Conservation (phyloP, 2,329 filamentous ascomycete genomes). For the Cercospora berteroae region DNA sequence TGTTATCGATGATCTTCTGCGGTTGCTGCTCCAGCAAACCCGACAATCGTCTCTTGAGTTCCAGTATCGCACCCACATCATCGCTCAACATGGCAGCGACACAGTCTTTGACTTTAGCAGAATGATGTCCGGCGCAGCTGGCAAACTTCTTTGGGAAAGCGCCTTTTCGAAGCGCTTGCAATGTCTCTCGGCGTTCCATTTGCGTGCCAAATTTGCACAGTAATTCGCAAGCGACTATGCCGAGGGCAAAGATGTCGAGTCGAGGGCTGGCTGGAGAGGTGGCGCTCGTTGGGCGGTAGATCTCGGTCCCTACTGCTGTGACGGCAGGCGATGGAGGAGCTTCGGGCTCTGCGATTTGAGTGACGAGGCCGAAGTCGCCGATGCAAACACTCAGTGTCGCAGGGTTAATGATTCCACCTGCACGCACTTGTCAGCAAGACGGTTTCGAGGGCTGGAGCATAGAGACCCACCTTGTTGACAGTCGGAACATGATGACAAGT, state of each 20-base stretch:
- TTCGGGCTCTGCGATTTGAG: constrained; percentile 48
- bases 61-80: not conserved
- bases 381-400: constrained; percentile 52
- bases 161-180: constrained; percentile 35
- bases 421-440: not conserved
- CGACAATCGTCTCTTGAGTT: constrained; percentile 8
- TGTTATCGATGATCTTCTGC: not conserved
- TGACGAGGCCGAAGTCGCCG: constrained; percentile 66
- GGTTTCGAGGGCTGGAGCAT: not conserved
- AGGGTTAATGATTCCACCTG: constrained; percentile 18
- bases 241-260: constrained; percentile 61
- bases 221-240: constrained; percentile 63
- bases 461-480: constrained; percentile 38
- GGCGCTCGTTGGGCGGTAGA: constrained; percentile 56
- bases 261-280: constrained; percentile 47
- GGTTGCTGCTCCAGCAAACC: not conserved
- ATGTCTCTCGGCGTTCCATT: constrained; percentile 43
- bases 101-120: constrained; percentile 16
- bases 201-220: constrained; percentile 52
- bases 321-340: constrained; percentile 6
- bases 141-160: constrained; percentile 18
- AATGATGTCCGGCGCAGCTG: constrained; percentile 12
- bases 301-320: constrained; percentile 57
- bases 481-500: constrained; percentile 46
- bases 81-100: constrained; percentile 18